A percentile compares a stretch with the other conserved stretches of the same genome.
These are phyloP conservation scores for Aspergillus avenaceus DNA, from an alignment of 495 filamentous ascomycete genomes.

Conservation along the genomic window DNA sequence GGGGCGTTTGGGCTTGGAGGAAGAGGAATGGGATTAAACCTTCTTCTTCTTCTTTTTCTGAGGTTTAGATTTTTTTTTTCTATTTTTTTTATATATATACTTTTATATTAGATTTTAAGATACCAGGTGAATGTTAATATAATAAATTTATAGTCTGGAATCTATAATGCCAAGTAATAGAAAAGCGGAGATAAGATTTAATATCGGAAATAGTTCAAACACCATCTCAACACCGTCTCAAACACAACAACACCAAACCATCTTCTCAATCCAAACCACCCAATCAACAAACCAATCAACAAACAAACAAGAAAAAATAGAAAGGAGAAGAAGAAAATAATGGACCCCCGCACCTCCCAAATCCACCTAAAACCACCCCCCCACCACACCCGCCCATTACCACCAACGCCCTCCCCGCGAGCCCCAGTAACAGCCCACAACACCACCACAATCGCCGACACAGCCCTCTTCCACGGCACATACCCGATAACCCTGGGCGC, in stretches of 20 bases:
- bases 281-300: not conserved
- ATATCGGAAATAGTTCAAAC: not conserved
- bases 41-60: too few species aligned
- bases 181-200: not conserved
- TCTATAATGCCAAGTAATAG: too few species aligned
- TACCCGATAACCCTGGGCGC: constrained; percentile 67
- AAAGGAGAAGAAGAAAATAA: not conserved
- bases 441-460: constrained; percentile 68
- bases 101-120: too few species aligned
- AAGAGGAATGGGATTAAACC: constrained; percentile 56
- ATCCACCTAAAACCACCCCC: constrained; percentile 22
- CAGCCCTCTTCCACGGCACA: constrained; percentile 66
- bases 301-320: not conserved
- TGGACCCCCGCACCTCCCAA: constrained; percentile 7
- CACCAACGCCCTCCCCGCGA: constrained; percentile 19
- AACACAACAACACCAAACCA: not conserved
- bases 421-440: constrained; percentile 69
- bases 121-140: too few species aligned
- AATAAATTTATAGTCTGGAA: too few species aligned
- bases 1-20: constrained; percentile 78
- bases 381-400: constrained; percentile 11
- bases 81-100: too few species aligned
- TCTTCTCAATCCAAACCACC: not conserved
- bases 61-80: too few species aligned
- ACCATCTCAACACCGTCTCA: not conserved